These are phyloP conservation scores for Gomphus bonarii DNA, from an alignment of 1,284 basidiomycete species.

Conservation along the genomic window DNA sequence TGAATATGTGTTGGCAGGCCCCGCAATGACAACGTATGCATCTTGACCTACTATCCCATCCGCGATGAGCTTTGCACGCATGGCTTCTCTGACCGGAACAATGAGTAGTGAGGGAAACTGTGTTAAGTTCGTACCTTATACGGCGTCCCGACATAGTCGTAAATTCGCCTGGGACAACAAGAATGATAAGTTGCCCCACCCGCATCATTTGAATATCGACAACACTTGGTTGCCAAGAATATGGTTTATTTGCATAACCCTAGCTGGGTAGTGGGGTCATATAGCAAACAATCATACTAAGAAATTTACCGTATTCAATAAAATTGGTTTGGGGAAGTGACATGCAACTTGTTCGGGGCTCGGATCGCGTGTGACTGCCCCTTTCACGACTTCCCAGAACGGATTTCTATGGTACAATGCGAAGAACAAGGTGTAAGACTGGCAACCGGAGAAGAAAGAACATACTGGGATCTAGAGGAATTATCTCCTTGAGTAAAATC, in stretches of 20 bases:
- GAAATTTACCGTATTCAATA: conserved; percentile 51
- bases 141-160: conserved; percentile 48
- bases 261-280: conserved; percentile 18
- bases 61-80: conserved; percentile 54
- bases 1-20: conserved; percentile 72
- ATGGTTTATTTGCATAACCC: conserved; percentile 60
- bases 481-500: conserved; percentile 77
- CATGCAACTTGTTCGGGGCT: conserved; percentile 54
- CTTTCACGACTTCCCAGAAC: conserved; percentile 75
- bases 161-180: conserved; percentile 63
- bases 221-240: conserved; percentile 67
- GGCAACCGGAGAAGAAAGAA: conserved; percentile 1
- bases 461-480: conserved; percentile 43
- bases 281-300: conserved; percentile 7
- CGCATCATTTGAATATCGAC: conserved; percentile 76
- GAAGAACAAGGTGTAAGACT: neutral
- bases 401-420: conserved; percentile 43
- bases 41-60: conserved; percentile 50
- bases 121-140: conserved; percentile 23
- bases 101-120: neutral
- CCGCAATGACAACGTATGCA: conserved; percentile 67
- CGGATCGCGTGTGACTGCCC: conserved; percentile 56
- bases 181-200: conserved; percentile 69
- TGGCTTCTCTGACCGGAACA: conserved; percentile 35
- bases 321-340: conserved; percentile 73